phyloP scores from a whole-genome alignment of 2,329 filamentous ascomycete genomes.

The Fusarium temperatum region DNA sequence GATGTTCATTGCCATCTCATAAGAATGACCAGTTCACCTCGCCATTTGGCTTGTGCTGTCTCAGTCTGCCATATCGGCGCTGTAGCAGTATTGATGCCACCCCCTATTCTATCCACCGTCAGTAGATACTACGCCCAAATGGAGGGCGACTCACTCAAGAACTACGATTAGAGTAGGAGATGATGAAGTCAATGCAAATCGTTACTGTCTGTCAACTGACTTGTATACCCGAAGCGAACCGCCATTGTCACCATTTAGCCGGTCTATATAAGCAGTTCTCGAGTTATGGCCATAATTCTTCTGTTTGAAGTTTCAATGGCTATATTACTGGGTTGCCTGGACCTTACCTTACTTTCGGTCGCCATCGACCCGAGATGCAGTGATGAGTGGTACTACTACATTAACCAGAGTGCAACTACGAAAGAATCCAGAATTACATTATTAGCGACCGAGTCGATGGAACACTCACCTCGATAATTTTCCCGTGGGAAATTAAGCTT shows the following conservation, averaged over 20 bases:
- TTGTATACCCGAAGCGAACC: neutral
- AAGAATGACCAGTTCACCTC: slow-evolving; percentile 14
- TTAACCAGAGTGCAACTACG: neutral
- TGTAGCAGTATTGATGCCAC: slow-evolving; percentile 46
- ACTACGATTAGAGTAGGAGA: no score
- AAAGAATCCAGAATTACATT: neutral
- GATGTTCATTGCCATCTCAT: slow-evolving; percentile 22
- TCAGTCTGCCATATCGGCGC: slow-evolving; percentile 26
- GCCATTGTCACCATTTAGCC: slow-evolving; percentile 2
- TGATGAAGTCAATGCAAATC: neutral
- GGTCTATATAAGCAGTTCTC: neutral
- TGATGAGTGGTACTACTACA: neutral
- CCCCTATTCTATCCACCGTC: neutral
- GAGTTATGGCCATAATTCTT: neutral
- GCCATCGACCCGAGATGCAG: neutral
- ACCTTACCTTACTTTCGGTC: neutral
- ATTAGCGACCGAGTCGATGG: neutral
- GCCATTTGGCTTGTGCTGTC: slow-evolving; percentile 8
- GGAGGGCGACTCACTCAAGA: neutral
- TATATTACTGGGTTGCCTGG: neutral
- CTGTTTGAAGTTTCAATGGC: no score
- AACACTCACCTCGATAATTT: neutral
- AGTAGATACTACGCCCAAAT: rapidly evolving
- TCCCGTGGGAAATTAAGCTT: neutral
- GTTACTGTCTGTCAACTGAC: neutral